These are phyloP conservation scores for Aspergillus ibericus DNA, from an alignment of 2,329 filamentous ascomycete species.

Conservation along the genomic window DNA sequence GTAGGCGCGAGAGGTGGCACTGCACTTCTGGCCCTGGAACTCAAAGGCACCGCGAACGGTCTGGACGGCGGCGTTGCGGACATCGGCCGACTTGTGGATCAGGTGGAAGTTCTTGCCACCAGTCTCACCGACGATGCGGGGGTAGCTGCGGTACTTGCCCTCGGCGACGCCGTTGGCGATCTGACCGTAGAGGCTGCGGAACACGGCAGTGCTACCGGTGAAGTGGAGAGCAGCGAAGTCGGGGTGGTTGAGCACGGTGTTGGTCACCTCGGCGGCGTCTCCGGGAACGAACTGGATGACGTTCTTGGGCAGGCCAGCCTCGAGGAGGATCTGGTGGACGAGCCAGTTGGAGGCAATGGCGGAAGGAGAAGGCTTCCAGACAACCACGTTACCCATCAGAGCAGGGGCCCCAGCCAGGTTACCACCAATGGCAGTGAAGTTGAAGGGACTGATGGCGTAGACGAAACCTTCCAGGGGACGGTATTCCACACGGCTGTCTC, in stretches of 20 bases:
- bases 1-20: conserved; percentile 77
- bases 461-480: conserved; percentile 91
- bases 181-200: conserved; percentile 82
- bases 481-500: conserved; percentile 70
- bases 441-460: conserved; percentile 92
- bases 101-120: conserved; percentile 94
- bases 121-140: conserved; percentile 85
- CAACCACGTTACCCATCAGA: conserved; percentile 87
- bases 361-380: conserved; percentile 94
- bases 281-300: conserved; percentile 95
- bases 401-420: conserved; percentile 83
- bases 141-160: conserved; percentile 80
- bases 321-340: conserved; percentile 83
- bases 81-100: conserved; percentile 72
- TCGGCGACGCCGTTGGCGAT: conserved; percentile 80
- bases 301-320: conserved; percentile 83
- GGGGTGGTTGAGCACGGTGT: conserved; percentile 70
- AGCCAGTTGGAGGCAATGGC: conserved; percentile 91
- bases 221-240: conserved; percentile 92
- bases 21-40: conserved; percentile 90
- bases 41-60: conserved; percentile 87
- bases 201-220: conserved; percentile 88
- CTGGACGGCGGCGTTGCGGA: conserved; percentile 76
- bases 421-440: conserved; percentile 92
- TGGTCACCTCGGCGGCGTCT: conserved; percentile 80